phyloP scores from a whole-genome alignment of 805 yeast genomes.

The Starmerella vaccinii region DNA sequence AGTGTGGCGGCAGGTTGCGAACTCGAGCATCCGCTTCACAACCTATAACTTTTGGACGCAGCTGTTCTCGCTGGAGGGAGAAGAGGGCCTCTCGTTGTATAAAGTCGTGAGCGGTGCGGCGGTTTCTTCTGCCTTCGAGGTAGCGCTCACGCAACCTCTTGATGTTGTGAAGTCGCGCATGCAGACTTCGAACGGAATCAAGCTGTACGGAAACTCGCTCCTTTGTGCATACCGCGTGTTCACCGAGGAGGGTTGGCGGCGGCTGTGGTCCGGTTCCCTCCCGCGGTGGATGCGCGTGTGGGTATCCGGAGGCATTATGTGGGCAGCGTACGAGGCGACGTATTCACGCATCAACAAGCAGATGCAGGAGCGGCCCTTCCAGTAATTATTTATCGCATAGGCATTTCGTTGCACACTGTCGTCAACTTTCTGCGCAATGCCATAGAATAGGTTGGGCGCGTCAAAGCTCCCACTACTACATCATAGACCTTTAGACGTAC shows the following conservation, averaged over 20 bases:
- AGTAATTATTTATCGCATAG: not conserved
- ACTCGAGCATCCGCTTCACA: conserved; percentile 74
- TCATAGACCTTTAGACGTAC: too few species aligned
- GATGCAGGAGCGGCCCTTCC: conserved; percentile 23
- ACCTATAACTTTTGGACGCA: conserved; percentile 72
- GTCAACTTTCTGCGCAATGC: not conserved
- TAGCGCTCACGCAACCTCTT: conserved; percentile 73
- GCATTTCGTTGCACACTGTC: too few species aligned
- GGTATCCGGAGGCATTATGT: conserved; percentile 58
- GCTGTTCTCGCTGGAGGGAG: conserved; percentile 29
- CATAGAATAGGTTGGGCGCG: too few species aligned
- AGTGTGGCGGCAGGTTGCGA: conserved; percentile 62
- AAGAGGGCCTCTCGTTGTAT: conserved; percentile 22
- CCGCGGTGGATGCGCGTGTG: conserved; percentile 66
- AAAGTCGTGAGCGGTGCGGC: conserved; percentile 42
- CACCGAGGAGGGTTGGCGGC: conserved; percentile 33
- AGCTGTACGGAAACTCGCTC: conserved; percentile 31
- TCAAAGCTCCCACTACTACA: too few species aligned
- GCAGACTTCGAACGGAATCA: conserved; percentile 46
- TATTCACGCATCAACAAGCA: conserved; percentile 14
- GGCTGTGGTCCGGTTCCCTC: conserved; percentile 32
- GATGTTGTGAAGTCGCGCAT: conserved; percentile 80
- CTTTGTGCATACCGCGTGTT: conserved; percentile 31
- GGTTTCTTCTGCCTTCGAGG: conserved; percentile 43
- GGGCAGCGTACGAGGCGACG: conserved; percentile 44